These are phyloP conservation scores for Theobroma cacao DNA, from an alignment of 345 rosid genomes.

Conservation along the genomic window DNA sequence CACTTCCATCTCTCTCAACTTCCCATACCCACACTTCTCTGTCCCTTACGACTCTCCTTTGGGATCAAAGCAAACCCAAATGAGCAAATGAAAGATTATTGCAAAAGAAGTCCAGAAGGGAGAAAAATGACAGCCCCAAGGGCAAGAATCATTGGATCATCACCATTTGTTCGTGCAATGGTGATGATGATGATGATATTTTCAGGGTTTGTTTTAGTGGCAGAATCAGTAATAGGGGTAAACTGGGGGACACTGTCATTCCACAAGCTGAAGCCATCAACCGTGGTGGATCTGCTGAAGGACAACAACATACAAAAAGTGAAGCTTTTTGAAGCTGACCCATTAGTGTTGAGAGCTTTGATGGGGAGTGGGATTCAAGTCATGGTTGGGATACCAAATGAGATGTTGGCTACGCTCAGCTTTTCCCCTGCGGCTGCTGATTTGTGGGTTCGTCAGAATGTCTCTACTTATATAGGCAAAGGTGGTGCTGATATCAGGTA, in stretches of 20 bases:
- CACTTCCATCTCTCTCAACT: neutral
- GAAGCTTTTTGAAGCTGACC: constrained; percentile 86
- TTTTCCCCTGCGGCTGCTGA: constrained; percentile 61
- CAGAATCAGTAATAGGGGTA: constrained; percentile 75
- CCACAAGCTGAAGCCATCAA: constrained; percentile 70
- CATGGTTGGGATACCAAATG: constrained; percentile 92
- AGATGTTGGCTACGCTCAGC: constrained; percentile 51
- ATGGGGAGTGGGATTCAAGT: constrained; percentile 84
- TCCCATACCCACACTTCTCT: neutral
- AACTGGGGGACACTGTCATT: constrained; percentile 88
- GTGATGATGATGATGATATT: constrained; percentile 16
- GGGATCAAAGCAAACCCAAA: neutral
- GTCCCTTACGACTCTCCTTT: neutral
- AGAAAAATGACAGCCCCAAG: constrained; percentile 26
- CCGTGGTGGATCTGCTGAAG: constrained; percentile 90
- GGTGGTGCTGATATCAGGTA: constrained; percentile 85
- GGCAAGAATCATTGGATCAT: constrained; percentile 16
- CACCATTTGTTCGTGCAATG: neutral
- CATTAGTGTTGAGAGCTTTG: constrained; percentile 52
- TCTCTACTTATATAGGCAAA: constrained; percentile 69
- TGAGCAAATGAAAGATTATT: constrained; percentile 8
- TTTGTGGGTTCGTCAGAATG: constrained; percentile 76
- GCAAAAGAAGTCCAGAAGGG: neutral
- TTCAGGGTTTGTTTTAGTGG: constrained; percentile 18
- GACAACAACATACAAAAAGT: constrained; percentile 71